A percentile compares a stretch with the other conserved stretches of the same genome.
These are phyloP conservation scores for Solanum hybrid DNA, from an alignment of 305 asterid species.

Conservation along the genomic window DNA sequence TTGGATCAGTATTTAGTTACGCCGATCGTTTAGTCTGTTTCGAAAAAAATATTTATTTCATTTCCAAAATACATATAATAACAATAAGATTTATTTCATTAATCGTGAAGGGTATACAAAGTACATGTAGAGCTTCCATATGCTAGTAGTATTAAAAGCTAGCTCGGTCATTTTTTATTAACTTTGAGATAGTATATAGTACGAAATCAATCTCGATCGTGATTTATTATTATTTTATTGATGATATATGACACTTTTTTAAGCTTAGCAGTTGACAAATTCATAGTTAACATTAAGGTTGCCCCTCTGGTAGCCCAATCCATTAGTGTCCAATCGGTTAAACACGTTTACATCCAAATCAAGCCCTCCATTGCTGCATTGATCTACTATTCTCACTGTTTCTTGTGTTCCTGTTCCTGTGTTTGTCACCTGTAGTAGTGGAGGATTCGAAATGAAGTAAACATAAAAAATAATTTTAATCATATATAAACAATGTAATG, in stretches of 20 bases:
- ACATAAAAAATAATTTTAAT: too few relatives aligned
- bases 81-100: neutral
- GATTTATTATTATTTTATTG: neutral
- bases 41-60: too few relatives aligned
- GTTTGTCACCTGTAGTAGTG: slow-evolving; percentile 20
- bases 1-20: neutral
- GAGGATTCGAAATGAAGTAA: too few relatives aligned
- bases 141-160: neutral
- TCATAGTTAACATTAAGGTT: slow-evolving; percentile 21
- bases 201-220: neutral
- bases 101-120: neutral
- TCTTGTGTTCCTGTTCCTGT: slow-evolving; percentile 15
- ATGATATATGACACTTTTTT: neutral
- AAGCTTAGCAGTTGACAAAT: slow-evolving; percentile 13
- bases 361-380: slow-evolving; percentile 25
- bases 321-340: slow-evolving; percentile 15
- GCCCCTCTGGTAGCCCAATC: slow-evolving; percentile 14
- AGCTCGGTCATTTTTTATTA: neutral
- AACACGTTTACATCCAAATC: slow-evolving; percentile 25
- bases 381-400: slow-evolving; percentile 28
- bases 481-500: neutral
- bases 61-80: neutral
- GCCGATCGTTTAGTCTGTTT: too few relatives aligned
- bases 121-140: neutral
- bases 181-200: neutral